Base-by-base conservation (phyloP, 306 rosid species). In the Arachis hypogaea region DNA sequence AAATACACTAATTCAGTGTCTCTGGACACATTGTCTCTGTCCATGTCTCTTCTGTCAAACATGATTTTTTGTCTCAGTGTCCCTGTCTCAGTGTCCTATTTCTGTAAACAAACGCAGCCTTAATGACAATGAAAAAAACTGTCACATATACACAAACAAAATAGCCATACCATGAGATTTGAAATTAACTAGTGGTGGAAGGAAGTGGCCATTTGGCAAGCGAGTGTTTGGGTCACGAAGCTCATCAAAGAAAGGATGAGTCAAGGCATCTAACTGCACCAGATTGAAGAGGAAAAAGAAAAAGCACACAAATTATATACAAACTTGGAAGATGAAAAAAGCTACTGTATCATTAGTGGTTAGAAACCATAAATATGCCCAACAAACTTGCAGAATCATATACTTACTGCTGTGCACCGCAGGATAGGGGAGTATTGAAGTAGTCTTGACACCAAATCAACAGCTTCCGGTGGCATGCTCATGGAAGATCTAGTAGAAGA, bases 401-500 rank as follows among this genome's bases (percentile, higher is more conserved):
- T 70, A 85, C 97, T 85, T 86, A 93, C 98, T 71, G 98, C 92
- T 76, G 90, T 28, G 90, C 98, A 91, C 58, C 98, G 93, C 62
- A 91, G 82, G 81, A 89, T 89, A 29, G 98, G 98, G 38, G 98
- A 93, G 87, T 93, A 93, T 49, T 93, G 98, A 56, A 93, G 77
- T 61, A 93, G 83, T 89, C 98, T 87, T 55, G 98, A 93, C 69
- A 93, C 98, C 74, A 93, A 86, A 85, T 93, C 98, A 79, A 93
- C 98, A 65, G 98, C 97, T 81, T 93, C 98, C 58, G 97, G 96
- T 56, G 98, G 98, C 98, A 93, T 91, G 54, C 79, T 89, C 91
- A 82, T 93, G 92, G 82, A 93, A 93, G 82, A 93, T 93, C 98
- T 93, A 57, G 70, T 7, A 36, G 8, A 49, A 64, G 29, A 60